Conservation (phyloP, 139 green algal genomes). For the Desmodesmus armatus region DNA sequence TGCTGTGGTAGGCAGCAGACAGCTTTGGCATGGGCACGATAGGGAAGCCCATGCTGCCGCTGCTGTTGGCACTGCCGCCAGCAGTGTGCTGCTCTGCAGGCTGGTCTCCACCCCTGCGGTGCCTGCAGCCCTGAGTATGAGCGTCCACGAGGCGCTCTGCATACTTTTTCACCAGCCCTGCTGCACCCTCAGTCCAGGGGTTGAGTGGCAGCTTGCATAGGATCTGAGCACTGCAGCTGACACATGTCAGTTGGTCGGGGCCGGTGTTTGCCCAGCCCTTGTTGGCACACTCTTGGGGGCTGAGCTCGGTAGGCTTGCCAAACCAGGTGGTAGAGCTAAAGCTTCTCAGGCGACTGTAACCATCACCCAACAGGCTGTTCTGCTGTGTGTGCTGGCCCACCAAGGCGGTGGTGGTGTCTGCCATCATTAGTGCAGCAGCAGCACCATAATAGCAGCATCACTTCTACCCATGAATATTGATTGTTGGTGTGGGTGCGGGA, state of each 20-base stretch:
- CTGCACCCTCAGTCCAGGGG: slow-evolving; percentile 20
- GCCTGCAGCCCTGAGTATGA: slow-evolving; percentile 67
- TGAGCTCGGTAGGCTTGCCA: slow-evolving; percentile 66
- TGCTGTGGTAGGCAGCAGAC: neutral
- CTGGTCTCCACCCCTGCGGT: slow-evolving; percentile 39
- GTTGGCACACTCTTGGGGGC: slow-evolving; percentile 64
- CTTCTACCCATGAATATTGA: neutral
- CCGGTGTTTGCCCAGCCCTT: slow-evolving; percentile 75
- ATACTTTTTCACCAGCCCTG: slow-evolving; percentile 8
- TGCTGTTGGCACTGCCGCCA: too few relatives aligned
- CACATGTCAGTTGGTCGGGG: slow-evolving; percentile 70
- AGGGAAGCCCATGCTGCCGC: slow-evolving; percentile 44
- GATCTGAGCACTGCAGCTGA: slow-evolving; percentile 68
- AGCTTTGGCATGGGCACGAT: slow-evolving; percentile 44
- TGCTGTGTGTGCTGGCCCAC: neutral
- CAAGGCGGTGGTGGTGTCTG: neutral
- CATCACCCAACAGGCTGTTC: neutral
- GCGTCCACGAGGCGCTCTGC: slow-evolving; percentile 44
- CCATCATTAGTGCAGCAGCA: neutral
- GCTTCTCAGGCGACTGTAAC: slow-evolving; percentile 55
- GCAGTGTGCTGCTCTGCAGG: too few relatives aligned
- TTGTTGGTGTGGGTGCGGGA: too few relatives aligned
- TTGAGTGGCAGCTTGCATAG: slow-evolving; percentile 50
- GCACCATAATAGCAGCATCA: neutral
- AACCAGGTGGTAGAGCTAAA: slow-evolving; percentile 81